Conservation (phyloP, 768 basidiomycete species). For the Boletus reticulatus region DNA sequence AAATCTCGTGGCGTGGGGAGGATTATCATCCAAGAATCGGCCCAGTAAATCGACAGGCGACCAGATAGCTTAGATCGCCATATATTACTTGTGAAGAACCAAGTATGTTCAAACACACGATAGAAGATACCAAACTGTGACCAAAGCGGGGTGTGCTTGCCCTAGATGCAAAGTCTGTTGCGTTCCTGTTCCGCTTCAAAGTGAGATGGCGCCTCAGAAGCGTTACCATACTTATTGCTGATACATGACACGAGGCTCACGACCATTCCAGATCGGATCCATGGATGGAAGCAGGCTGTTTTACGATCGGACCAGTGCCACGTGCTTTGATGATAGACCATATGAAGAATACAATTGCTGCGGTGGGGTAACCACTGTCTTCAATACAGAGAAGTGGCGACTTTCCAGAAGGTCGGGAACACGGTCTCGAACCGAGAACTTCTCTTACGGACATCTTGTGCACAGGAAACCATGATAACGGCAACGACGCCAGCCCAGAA, state of each 20-base stretch:
- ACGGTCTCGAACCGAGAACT: constrained; percentile 1
- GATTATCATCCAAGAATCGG: constrained; percentile 63
- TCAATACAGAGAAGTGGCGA: constrained; percentile 77
- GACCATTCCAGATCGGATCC: constrained; percentile 71
- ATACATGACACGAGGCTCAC: constrained; percentile 73
- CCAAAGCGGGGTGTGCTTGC: constrained; percentile 52
- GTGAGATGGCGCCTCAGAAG: constrained; percentile 33
- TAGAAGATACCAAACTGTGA: constrained; percentile 69
- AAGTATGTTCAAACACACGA: constrained; percentile 79
- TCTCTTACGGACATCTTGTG: constrained; percentile 63
- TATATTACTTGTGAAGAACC: constrained; percentile 78
- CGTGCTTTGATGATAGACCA: constrained; percentile 78
- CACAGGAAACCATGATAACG: constrained; percentile 80
- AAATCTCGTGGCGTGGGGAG: constrained; percentile 64
- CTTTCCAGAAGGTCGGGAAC: constrained; percentile 32
- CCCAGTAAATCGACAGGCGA: constrained; percentile 70
- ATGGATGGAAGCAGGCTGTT: constrained; percentile 57
- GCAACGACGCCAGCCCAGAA: constrained; percentile 83
- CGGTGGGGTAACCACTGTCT: constrained; percentile 73
- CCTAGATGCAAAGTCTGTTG: constrained; percentile 73
- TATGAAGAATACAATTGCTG: constrained; percentile 69
- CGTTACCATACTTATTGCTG: constrained; percentile 76
- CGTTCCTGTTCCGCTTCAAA: constrained; percentile 45
- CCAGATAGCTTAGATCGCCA: constrained; percentile 77
- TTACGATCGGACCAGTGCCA: constrained; percentile 74